These are phyloP conservation scores for Leccinum variicolor DNA, from an alignment of 768 basidiomycete species.

Conservation along the genomic window DNA sequence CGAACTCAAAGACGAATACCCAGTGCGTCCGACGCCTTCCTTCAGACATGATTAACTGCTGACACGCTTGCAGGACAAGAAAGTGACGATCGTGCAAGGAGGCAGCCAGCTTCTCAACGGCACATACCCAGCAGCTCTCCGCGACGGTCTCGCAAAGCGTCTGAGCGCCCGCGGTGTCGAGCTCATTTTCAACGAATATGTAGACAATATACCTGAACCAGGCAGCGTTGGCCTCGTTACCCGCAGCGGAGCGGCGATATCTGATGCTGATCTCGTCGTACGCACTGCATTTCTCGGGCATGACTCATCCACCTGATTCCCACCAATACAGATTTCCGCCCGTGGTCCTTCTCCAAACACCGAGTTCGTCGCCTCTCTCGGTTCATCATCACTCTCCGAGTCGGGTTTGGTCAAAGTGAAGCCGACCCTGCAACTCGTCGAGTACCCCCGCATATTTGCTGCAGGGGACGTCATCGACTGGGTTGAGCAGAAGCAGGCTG, in stretches of 20 bases:
- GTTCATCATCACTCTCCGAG: slow-evolving; percentile 31
- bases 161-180: slow-evolving; percentile 45
- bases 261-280: slow-evolving; percentile 58
- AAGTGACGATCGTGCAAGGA: slow-evolving; percentile 62
- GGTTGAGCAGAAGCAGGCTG: slow-evolving; percentile 58
- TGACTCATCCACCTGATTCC: not conserved
- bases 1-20: slow-evolving; percentile 41
- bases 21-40: slow-evolving; percentile 26
- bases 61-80: slow-evolving; percentile 27
- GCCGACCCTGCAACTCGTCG: slow-evolving; percentile 54
- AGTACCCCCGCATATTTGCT: slow-evolving; percentile 57
- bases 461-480: slow-evolving; percentile 64
- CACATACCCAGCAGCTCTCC: slow-evolving; percentile 52
- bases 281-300: slow-evolving; percentile 12
- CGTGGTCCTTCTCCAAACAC: slow-evolving; percentile 49
- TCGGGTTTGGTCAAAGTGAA: slow-evolving; percentile 47
- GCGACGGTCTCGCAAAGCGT: slow-evolving; percentile 42
- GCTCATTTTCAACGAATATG: slow-evolving; percentile 48
- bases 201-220: slow-evolving; percentile 44
- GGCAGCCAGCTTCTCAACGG: slow-evolving; percentile 51
- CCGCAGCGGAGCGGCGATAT: slow-evolving; percentile 45
- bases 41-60: not conserved
- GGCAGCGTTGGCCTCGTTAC: slow-evolving; percentile 42
- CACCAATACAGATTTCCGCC: slow-evolving; percentile 20
- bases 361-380: slow-evolving; percentile 47